phyloP scores from a whole-genome alignment of 768 basidiomycete species.

The Plicaturopsis crispa region DNA sequence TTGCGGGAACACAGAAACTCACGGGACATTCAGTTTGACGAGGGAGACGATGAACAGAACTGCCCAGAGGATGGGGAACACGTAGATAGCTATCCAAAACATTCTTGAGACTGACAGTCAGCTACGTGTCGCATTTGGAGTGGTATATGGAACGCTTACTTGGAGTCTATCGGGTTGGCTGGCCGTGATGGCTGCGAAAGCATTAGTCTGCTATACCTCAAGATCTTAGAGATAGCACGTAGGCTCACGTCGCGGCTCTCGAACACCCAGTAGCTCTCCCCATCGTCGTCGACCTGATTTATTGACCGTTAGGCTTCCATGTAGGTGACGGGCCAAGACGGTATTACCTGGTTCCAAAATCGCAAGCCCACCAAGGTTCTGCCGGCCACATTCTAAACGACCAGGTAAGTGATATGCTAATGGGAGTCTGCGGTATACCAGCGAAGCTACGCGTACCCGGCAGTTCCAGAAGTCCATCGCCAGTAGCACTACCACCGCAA shows the following conservation, averaged over 20 bases:
- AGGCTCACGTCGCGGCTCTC: slow-evolving; percentile 89
- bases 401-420: slow-evolving; percentile 3
- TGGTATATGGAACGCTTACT: slow-evolving; percentile 34
- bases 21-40: slow-evolving; percentile 85
- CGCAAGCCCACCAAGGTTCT: slow-evolving; percentile 89
- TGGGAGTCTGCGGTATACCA: neutral
- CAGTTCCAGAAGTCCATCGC: slow-evolving; percentile 99
- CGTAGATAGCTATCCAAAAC: slow-evolving; percentile 92
- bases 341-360: slow-evolving; percentile 93
- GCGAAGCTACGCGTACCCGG: slow-evolving; percentile 42
- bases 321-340: too few species aligned
- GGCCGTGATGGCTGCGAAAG: slow-evolving; percentile 70
- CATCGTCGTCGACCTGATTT: slow-evolving; percentile 85
- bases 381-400: slow-evolving; percentile 80
- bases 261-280: slow-evolving; percentile 96
- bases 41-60: slow-evolving; percentile 83
- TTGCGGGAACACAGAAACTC: slow-evolving; percentile 22
- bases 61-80: slow-evolving; percentile 84
- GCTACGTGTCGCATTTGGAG: slow-evolving; percentile 4
- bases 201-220: too few species aligned
- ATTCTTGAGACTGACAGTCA: slow-evolving; percentile 43
- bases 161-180: slow-evolving; percentile 83
- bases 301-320: too few species aligned
- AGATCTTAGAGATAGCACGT: too few species aligned
- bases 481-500: slow-evolving; percentile 85